phyloP scores from a whole-genome alignment of 1,139 yeast species.

The Groenewaldozyma auringiensis region DNA sequence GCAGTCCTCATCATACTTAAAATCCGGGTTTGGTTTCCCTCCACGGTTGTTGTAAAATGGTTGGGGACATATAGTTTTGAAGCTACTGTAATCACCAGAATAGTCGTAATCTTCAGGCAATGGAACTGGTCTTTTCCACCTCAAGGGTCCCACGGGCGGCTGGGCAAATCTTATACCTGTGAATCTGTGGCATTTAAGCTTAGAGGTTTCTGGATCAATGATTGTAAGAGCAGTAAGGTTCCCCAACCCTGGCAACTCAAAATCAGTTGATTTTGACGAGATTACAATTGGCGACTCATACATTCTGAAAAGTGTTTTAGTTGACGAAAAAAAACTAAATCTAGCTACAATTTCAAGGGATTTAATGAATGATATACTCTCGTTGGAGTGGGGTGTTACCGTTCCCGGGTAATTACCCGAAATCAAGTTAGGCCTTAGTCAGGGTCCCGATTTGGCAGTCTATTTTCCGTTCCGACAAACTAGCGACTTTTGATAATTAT shows the following conservation, averaged over 20 bases:
- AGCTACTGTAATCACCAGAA: constrained; percentile 31
- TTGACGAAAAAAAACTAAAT: too few species aligned
- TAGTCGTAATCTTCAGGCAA: constrained; percentile 32
- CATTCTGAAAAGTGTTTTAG: constrained; percentile 1
- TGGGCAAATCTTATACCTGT: constrained; percentile 22
- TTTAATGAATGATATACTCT: too few species aligned
- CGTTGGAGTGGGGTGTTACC: too few species aligned
- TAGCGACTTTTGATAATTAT: too few species aligned
- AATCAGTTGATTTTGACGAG: background rate
- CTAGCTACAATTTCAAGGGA: too few species aligned
- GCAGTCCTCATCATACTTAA: constrained; percentile 32
- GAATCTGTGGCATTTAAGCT: constrained; percentile 15
- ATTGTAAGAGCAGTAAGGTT: constrained; percentile 6
- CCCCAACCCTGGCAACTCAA: constrained; percentile 6
- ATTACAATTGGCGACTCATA: constrained; percentile 8
- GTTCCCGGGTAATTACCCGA: too few species aligned
- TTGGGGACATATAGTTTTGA: constrained; percentile 33
- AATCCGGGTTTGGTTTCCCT: constrained; percentile 24
- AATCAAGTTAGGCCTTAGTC: too few species aligned
- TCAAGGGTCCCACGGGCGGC: constrained; percentile 23
- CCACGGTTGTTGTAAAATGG: constrained; percentile 19
- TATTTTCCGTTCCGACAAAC: too few species aligned
- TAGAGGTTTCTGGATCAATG: constrained; percentile 2
- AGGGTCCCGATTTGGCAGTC: too few species aligned
- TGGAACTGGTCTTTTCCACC: constrained; percentile 28